Evolutionary conservation across 805 yeast species (phyloP), one percentile per base, ranked within the genome.

Genomic region (Kazachstania viticola): DNA sequence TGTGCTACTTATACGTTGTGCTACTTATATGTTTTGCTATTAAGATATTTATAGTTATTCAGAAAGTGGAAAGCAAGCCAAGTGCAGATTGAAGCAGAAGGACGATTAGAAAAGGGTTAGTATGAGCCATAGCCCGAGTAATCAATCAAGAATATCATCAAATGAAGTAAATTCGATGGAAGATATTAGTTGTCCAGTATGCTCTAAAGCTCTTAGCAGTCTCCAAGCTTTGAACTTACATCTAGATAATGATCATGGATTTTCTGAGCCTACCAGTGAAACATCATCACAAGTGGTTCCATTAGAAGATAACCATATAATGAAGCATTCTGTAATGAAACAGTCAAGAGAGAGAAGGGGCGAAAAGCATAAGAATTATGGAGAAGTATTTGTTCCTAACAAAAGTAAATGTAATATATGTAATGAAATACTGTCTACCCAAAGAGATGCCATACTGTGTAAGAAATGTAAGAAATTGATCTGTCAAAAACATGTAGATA

Each of bases 391-490:
- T 19, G 16, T 9, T 4, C 11, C 21, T 16, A 19, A 19, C 22
- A 41, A 25, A 18, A 22, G 47, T 42, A 6, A 58, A 45, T 41
- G 65, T 49, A 23, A 38, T 37, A 21, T 61, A 66, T 30, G 65
- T 74, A 0, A 60, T 69, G 28, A 42, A 54, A 13, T 83, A 73
- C 49, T 84, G 79, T 85, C 63, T 61, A 41, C 67, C 59, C 26
- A 27, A 7, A 34, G 29, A 11, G 47, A 44, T 13, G 17, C 80
- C 0, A 54, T 66, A 2, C 78, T 83, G 49, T 82, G 95, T 54
- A 58, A 88, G 16, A 70, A 69, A 41, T 85, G 95, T 57, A 95
- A 95, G 0, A 47, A 61, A 17, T 51, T 84, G 13, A 82, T 56
- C 48, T 84, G 95, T 51, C 67, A 67, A 37, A 54, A 50, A 18